A percentile compares a stretch with the other conserved stretches of the same genome.
Evolutionary conservation across 495 filamentous ascomycete species (phyloP).

Genomic region (Penicillium waksmanii): DNA sequence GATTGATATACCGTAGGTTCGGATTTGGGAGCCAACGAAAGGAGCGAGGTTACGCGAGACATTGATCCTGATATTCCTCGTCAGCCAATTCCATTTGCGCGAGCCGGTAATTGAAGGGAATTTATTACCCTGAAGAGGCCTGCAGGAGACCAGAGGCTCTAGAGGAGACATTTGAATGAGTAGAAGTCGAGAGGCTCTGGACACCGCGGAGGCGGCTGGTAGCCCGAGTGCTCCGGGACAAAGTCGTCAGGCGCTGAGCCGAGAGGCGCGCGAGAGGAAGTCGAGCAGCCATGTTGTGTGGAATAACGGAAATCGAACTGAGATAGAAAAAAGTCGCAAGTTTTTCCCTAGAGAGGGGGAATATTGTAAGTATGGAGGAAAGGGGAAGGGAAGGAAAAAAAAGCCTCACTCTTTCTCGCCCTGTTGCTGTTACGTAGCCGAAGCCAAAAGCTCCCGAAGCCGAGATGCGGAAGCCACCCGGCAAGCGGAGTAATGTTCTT

Average conservation of each 20-base stretch:
- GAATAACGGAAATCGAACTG: conserved; percentile 5
- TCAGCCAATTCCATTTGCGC: conserved; percentile 20
- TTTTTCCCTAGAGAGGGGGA: background rate
- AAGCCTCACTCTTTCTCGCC: conserved; percentile 2
- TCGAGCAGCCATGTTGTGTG: conserved; percentile 46
- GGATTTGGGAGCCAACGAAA: conserved; percentile 39
- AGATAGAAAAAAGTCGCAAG: conserved; percentile 11
- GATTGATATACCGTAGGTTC: conserved; percentile 40
- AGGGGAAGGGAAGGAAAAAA: conserved; percentile 9
- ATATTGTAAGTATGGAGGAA: background rate
- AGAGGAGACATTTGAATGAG: conserved; percentile 24
- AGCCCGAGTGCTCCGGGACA: conserved; percentile 34
- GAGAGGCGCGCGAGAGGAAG: conserved; percentile 44
- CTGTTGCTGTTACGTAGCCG: conserved; percentile 34
- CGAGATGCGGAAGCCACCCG: conserved; percentile 25
- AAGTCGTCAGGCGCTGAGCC: conserved; percentile 36
- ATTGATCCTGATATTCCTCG: conserved; percentile 25
- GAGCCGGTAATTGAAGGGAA: background rate
- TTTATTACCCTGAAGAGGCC: conserved; percentile 34
- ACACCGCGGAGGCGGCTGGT: conserved; percentile 28
- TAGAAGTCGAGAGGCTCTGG: conserved; percentile 32
- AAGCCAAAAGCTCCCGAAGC: conserved; percentile 28
- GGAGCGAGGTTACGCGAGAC: conserved; percentile 35
- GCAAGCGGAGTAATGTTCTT: conserved; percentile 49
- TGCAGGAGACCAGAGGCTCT: conserved; percentile 35